Conservation (phyloP, 2,329 filamentous ascomycete species). For the Colletotrichum liaoningense region DNA sequence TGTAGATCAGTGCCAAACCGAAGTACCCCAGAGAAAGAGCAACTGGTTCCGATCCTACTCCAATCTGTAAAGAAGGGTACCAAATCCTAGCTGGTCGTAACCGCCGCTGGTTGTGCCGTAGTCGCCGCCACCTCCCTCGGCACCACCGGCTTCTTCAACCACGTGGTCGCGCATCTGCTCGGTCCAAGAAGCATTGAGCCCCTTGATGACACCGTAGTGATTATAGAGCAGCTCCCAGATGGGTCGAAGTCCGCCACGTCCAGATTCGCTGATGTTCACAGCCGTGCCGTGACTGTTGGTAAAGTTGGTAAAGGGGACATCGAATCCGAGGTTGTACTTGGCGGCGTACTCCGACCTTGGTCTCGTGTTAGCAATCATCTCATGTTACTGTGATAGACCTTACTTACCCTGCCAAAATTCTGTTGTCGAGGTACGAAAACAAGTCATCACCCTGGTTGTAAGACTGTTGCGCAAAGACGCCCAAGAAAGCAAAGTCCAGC, state of each 20-base stretch:
- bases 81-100: constrained; percentile 51
- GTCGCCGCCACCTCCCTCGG: constrained; percentile 57
- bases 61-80: constrained; percentile 42
- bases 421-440: constrained; percentile 46
- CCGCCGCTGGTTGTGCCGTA: constrained; percentile 54
- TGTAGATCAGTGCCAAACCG: too few relatives aligned
- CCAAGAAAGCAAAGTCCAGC: constrained; percentile 52
- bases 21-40: neutral
- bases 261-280: constrained; percentile 44
- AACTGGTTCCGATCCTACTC: neutral
- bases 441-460: constrained; percentile 56
- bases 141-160: constrained; percentile 45
- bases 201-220: constrained; percentile 52
- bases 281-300: constrained; percentile 50
- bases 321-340: constrained; percentile 55
- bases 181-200: constrained; percentile 50
- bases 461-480: constrained; percentile 52
- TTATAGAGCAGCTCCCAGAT: constrained; percentile 52
- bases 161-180: constrained; percentile 50
- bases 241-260: constrained; percentile 49
- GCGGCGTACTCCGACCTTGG: constrained; percentile 49
- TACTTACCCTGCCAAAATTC: constrained; percentile 49
- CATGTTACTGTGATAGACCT: neutral
- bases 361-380: neutral
- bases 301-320: constrained; percentile 55